phyloP scores from a whole-genome alignment of 139 green algal species.

The Coelastrella sp. region DNA sequence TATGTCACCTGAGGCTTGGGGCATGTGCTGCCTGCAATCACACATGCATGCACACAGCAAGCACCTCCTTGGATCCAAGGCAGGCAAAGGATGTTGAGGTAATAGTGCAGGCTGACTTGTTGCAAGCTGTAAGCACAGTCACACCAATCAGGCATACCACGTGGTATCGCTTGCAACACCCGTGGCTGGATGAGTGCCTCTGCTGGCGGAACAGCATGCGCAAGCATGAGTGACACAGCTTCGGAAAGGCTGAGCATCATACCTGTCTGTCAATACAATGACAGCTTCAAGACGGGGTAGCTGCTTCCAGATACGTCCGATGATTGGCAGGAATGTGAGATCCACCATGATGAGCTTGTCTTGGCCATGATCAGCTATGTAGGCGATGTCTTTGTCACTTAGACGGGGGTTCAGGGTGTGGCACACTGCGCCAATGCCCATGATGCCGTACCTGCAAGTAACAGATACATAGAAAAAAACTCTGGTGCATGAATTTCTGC shows the following conservation, averaged over 20 bases:
- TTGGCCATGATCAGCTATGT: conserved; percentile 44
- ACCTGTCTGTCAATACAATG: conserved; percentile 49
- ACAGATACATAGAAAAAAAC: too few species aligned
- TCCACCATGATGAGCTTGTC: conserved; percentile 66
- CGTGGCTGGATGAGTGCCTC: too few species aligned
- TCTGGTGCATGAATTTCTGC: too few species aligned
- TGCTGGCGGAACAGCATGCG: neutral
- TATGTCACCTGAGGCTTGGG: conserved; percentile 12
- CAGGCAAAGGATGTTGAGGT: too few species aligned
- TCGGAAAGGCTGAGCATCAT: too few species aligned
- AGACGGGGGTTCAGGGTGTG: conserved; percentile 70
- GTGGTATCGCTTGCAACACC: too few species aligned
- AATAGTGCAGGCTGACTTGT: too few species aligned
- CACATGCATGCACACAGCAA: too few species aligned
- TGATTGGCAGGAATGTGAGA: conserved; percentile 57
- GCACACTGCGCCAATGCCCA: conserved; percentile 69
- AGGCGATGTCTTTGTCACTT: conserved; percentile 25
- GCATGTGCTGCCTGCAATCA: conserved; percentile 67
- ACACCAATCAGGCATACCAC: too few species aligned
- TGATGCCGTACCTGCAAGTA: conserved; percentile 68
- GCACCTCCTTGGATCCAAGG: too few species aligned
- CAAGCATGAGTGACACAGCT: neutral
- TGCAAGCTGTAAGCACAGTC: too few species aligned
- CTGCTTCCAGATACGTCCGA: conserved; percentile 55
- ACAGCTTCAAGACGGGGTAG: conserved; percentile 24